Percentiles rank a stretch among this genome's conserved stretches.
Evolutionary conservation across 2,329 filamentous ascomycete genomes (phyloP).

Genomic region (Curvularia spicifera): DNA sequence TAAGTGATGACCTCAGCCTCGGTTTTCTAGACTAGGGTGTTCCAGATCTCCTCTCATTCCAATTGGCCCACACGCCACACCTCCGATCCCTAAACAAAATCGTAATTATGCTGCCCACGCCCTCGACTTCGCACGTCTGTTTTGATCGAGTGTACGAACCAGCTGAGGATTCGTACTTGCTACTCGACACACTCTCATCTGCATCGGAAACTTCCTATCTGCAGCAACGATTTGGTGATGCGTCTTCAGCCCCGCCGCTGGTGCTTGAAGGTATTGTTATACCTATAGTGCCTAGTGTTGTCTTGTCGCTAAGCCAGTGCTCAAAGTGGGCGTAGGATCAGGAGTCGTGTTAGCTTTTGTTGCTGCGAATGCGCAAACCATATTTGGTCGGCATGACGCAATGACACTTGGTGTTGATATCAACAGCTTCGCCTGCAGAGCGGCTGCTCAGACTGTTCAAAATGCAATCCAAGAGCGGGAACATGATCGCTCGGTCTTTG

Average conservation of each 20-base stretch:
- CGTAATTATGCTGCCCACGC: conserved; percentile 81
- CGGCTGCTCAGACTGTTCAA: conserved; percentile 72
- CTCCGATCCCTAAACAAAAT: conserved; percentile 21
- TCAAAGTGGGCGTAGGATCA: conserved; percentile 90
- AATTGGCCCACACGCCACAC: conserved; percentile 28
- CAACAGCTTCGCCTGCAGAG: conserved; percentile 80
- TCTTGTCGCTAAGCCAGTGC: conserved; percentile 52
- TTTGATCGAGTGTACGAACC: conserved; percentile 93
- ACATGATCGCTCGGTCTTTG: conserved; percentile 53
- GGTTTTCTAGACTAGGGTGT: conserved; percentile 23
- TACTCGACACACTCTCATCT: conserved; percentile 88
- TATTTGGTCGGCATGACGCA: conserved; percentile 75
- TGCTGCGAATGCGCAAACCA: conserved; percentile 71
- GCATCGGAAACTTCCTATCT: conserved; percentile 73
- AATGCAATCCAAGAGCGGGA: conserved; percentile 54
- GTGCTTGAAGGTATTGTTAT: conserved; percentile 58
- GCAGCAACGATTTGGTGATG: conserved; percentile 62
- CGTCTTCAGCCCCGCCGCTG: conserved; percentile 53
- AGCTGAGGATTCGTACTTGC: conserved; percentile 91
- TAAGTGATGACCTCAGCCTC: conserved; percentile 37
- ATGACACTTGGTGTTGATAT: conserved; percentile 82
- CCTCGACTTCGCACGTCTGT: conserved; percentile 87
- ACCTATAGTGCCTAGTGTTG: background rate
- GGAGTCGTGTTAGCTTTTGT: conserved; percentile 92
- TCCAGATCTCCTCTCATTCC: conserved; percentile 23